Evolutionary conservation across 148 eudicot genomes (phyloP).

Genomic region (Vaccinium vitisidaea): DNA sequence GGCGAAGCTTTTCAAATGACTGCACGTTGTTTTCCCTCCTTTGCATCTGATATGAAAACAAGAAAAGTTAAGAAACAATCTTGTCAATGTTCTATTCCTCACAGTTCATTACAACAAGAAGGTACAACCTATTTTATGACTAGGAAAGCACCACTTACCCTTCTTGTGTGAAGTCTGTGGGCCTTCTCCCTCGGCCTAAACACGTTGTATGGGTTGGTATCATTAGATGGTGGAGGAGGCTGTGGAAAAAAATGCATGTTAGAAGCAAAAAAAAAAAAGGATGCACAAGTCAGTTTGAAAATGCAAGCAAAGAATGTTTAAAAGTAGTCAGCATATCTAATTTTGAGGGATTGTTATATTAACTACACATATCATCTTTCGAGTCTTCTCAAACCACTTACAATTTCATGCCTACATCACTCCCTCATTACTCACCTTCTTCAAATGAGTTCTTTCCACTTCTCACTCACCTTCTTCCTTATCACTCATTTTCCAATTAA

Average conservation of each 20-base stretch:
- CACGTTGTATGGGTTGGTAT: slow-evolving; percentile 95
- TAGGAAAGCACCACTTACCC: slow-evolving; percentile 46
- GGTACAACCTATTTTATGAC: not conserved
- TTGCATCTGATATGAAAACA: slow-evolving; percentile 61
- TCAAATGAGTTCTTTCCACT: not conserved
- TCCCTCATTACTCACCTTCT: not conserved
- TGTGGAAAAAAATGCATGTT: slow-evolving; percentile 29
- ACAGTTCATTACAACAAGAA: not conserved
- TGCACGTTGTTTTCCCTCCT: slow-evolving; percentile 99
- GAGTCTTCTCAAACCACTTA: not conserved
- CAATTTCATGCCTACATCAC: not conserved
- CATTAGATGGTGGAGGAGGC: slow-evolving; percentile 99
- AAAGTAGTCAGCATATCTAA: not conserved
- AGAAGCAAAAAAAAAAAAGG: not conserved
- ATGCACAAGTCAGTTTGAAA: not conserved
- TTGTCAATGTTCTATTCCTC: not conserved
- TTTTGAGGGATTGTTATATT: not conserved
- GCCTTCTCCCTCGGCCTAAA: slow-evolving; percentile 98
- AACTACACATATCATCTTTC: not conserved
- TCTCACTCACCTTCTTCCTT: not conserved
- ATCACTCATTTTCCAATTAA: not conserved
- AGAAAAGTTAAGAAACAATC: slow-evolving; percentile 4
- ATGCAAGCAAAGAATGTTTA: slow-evolving; percentile 2
- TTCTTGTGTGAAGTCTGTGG: slow-evolving; percentile 90
- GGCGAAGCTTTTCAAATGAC: slow-evolving; percentile 97